Conservation (phyloP, 2,329 filamentous ascomycete species). For the Keithomyces neogunnii region DNA sequence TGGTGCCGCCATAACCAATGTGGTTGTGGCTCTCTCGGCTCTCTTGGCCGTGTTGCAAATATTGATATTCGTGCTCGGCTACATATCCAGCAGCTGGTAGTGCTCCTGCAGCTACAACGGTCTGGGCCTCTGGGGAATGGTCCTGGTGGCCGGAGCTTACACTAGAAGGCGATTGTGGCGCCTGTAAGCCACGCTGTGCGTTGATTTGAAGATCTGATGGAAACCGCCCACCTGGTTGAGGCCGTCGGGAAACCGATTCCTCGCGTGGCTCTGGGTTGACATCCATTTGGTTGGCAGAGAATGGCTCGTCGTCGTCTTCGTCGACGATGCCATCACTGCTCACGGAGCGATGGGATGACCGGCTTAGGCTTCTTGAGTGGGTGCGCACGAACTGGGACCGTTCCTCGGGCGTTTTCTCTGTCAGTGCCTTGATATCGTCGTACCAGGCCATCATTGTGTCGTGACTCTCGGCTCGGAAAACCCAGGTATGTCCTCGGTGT, state of each 20-base stretch:
- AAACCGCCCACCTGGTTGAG: slow-evolving; percentile 91
- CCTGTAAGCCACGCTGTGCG: slow-evolving; percentile 68
- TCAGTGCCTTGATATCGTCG: slow-evolving; percentile 83
- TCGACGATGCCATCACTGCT: slow-evolving; percentile 77
- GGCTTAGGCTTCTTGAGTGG: slow-evolving; percentile 71
- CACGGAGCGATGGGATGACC: slow-evolving; percentile 49
- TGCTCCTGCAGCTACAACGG: slow-evolving; percentile 49
- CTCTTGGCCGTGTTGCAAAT: slow-evolving; percentile 2
- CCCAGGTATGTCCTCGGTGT: slow-evolving; percentile 73
- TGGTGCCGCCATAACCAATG: slow-evolving; percentile 38
- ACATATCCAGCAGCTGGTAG: slow-evolving; percentile 31
- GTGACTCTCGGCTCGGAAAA: slow-evolving; percentile 63
- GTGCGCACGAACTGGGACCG: slow-evolving; percentile 78
- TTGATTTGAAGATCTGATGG: slow-evolving; percentile 88
- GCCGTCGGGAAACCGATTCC: slow-evolving; percentile 52
- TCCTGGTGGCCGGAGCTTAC: slow-evolving; percentile 57
- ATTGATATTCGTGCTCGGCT: slow-evolving; percentile 15
- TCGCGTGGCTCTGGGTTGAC: slow-evolving; percentile 39
- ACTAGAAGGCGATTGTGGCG: slow-evolving; percentile 72
- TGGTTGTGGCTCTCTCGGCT: slow-evolving; percentile 2
- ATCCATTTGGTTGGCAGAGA: slow-evolving; percentile 38
- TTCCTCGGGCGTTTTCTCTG: slow-evolving; percentile 80
- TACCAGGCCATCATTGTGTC: slow-evolving; percentile 98
- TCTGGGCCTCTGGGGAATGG: slow-evolving; percentile 41
- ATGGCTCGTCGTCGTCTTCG: slow-evolving; percentile 58